Evolutionary conservation across 768 basidiomycete genomes (phyloP).

Genomic region (Neoboletus brunneissimus): DNA sequence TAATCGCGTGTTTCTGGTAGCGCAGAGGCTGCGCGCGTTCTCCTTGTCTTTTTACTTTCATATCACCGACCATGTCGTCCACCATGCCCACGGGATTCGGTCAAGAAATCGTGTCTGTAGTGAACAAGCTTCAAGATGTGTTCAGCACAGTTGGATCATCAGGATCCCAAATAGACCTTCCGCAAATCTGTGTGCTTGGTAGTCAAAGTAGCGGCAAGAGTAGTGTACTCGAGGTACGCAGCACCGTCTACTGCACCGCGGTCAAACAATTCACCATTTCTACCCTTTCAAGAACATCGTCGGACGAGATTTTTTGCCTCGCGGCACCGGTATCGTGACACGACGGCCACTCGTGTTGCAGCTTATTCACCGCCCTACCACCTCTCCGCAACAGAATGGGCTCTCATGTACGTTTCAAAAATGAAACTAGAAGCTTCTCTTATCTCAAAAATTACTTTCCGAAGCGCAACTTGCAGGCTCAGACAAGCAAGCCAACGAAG

Average conservation of each 20-base stretch:
- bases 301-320: conserved; percentile 96
- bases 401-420: conserved; percentile 37
- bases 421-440: not conserved
- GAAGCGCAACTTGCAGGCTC: conserved; percentile 38
- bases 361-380: conserved; percentile 82
- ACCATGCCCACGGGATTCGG: conserved; percentile 63
- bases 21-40: conserved; percentile 1
- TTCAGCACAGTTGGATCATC: conserved; percentile 81
- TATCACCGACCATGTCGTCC: conserved; percentile 14
- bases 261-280: conserved; percentile 8
- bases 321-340: conserved; percentile 98
- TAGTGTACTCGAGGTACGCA: conserved; percentile 80
- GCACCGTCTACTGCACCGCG: not conserved
- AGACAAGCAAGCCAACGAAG: conserved; percentile 79
- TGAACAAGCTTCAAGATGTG: conserved; percentile 92
- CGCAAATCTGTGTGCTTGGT: conserved; percentile 88
- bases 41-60: conserved; percentile 18
- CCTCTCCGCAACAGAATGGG: conserved; percentile 43
- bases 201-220: conserved; percentile 94
- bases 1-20: conserved; percentile 23
- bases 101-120: conserved; percentile 72
- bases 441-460: not conserved
- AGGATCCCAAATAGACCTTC: conserved; percentile 79
- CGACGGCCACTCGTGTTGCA: conserved; percentile 94
- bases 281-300: conserved; percentile 76